Conservation (phyloP, 2,329 filamentous ascomycete genomes). For the Aspergillus aculeatinus region DNA sequence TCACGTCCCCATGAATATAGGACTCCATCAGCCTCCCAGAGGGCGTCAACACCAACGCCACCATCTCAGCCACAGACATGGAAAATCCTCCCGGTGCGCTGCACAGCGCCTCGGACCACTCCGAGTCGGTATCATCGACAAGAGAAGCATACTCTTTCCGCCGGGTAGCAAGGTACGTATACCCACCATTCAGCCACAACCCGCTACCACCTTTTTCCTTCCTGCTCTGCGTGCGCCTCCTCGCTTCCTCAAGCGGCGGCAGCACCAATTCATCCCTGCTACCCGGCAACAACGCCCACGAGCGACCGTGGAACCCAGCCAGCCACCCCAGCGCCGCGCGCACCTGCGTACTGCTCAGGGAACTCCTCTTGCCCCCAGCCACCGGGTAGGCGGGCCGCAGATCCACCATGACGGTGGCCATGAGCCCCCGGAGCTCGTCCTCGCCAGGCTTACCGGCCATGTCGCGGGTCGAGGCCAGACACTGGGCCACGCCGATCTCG, state of each 20-base stretch:
- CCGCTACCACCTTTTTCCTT: constrained; percentile 22
- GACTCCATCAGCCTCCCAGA: constrained; percentile 51
- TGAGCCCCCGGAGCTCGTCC: constrained; percentile 34
- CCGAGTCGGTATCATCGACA: constrained; percentile 47
- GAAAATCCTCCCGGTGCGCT: constrained; percentile 18
- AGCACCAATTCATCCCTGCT: constrained; percentile 33
- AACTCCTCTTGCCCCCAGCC: constrained; percentile 42
- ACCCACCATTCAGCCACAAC: constrained; percentile 66
- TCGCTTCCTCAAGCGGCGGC: constrained; percentile 57
- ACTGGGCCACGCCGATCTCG: constrained; percentile 51
- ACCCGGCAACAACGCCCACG: constrained; percentile 42
- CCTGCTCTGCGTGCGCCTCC: constrained; percentile 26
- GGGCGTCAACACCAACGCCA: constrained; percentile 53
- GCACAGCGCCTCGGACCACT: constrained; percentile 58
- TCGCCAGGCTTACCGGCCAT: constrained; percentile 25
- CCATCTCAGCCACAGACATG: constrained; percentile 52
- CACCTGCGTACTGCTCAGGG: constrained; percentile 51
- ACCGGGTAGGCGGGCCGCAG: constrained; percentile 55
- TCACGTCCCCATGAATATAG: constrained; percentile 67
- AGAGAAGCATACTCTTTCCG: constrained; percentile 56
- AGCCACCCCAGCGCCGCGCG: constrained; percentile 62
- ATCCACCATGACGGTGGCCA: constrained; percentile 60
- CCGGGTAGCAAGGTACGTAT: constrained; percentile 67
- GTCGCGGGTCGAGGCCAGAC: constrained; percentile 47
- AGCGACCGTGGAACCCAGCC: constrained; percentile 59